phyloP scores from a whole-genome alignment of 2,329 filamentous ascomycete genomes.

The Ustulina deusta region DNA sequence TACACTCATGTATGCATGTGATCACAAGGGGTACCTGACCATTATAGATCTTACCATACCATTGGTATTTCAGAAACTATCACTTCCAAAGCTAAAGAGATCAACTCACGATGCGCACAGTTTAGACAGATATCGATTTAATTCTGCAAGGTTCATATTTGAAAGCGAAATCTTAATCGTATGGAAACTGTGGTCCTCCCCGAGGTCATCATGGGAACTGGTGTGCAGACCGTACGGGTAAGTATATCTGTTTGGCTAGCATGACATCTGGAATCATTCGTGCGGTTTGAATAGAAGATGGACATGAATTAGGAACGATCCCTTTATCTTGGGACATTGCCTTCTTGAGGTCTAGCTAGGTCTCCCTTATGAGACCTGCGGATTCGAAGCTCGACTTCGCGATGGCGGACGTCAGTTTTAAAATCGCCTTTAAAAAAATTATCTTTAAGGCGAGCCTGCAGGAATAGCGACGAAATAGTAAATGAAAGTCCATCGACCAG shows the following conservation, averaged over 20 bases:
- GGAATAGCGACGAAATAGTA: neutral
- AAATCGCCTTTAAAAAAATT: no score
- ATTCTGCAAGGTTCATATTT: neutral
- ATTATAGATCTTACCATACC: slow-evolving; percentile 5
- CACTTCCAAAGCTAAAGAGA: neutral
- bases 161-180: neutral
- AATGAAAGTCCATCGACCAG: neutral
- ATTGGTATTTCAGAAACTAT: neutral
- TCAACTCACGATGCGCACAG: neutral
- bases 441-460: neutral
- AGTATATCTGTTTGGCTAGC: neutral
- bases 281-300: neutral
- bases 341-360: neutral
- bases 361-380: neutral
- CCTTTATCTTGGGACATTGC: neutral
- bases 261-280: neutral
- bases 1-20: slow-evolving; percentile 1
- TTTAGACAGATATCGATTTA: neutral
- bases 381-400: neutral
- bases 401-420: neutral
- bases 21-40: neutral
- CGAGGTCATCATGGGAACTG: neutral
- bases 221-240: no score
- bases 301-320: neutral
- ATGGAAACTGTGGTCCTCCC: neutral